Conservation (phyloP, 352 stramenopile species). For the Globisporangium viniferum region DNA sequence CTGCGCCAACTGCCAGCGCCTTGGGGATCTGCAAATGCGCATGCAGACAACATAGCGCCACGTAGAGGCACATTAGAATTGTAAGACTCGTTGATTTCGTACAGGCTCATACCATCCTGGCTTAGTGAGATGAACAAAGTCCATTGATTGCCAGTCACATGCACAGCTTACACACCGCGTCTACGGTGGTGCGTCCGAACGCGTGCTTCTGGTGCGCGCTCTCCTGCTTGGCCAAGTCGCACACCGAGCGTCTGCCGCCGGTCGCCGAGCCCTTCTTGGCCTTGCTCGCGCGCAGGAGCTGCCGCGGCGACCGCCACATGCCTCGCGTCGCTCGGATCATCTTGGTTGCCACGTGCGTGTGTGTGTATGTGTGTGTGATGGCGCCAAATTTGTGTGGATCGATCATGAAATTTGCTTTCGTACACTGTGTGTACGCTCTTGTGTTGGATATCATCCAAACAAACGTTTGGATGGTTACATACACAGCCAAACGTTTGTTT, state of each 20-base stretch:
- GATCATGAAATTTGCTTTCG: background rate
- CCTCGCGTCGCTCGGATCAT: conserved; percentile 56
- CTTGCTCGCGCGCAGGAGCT: conserved; percentile 44
- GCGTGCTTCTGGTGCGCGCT: conserved; percentile 41
- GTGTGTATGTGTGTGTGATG: background rate
- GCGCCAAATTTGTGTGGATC: background rate
- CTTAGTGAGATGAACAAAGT: background rate
- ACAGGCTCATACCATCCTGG: background rate
- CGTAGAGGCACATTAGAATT: background rate
- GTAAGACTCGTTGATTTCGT: background rate
- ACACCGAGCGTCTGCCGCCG: background rate
- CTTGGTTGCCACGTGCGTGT: background rate
- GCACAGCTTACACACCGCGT: conserved; percentile 27
- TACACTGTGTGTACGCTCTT: background rate
- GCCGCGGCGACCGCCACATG: conserved; percentile 51
- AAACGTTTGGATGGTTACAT: background rate
- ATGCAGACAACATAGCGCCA: conserved; percentile 1
- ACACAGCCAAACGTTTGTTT: background rate
- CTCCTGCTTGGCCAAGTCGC: conserved; percentile 29
- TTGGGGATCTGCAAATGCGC: conserved; percentile 34
- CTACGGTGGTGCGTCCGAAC: conserved; percentile 44
- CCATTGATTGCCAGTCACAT: background rate
- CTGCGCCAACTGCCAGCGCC: conserved; percentile 28
- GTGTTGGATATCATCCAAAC: conserved; percentile 1
- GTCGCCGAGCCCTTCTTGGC: conserved; percentile 18